Percentiles rank a stretch among this genome's conserved stretches.
These are phyloP conservation scores for Neoboletus brunneissimus DNA, from an alignment of 768 basidiomycete species.

Conservation along the genomic window DNA sequence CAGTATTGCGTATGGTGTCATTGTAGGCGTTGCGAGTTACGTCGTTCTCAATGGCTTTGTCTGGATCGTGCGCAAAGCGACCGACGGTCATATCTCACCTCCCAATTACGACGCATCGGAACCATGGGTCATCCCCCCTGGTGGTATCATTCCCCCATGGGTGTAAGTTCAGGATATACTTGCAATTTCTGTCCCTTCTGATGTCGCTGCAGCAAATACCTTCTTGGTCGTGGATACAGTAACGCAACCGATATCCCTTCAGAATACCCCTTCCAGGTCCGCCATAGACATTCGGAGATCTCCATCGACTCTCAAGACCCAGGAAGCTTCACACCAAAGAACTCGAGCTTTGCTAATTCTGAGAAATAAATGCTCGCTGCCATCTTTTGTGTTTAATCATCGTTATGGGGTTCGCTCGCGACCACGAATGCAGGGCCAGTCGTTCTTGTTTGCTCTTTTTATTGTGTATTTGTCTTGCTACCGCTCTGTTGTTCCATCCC, in stretches of 20 bases:
- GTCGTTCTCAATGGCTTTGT: constrained; percentile 71
- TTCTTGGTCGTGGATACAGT: constrained; percentile 16
- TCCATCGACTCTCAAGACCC: constrained; percentile 34
- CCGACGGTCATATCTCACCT: constrained; percentile 61
- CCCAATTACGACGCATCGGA: constrained; percentile 63
- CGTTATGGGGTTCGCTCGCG: constrained; percentile 8
- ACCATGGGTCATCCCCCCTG: constrained; percentile 69
- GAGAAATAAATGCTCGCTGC: constrained; percentile 21
- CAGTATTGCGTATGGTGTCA: constrained; percentile 88
- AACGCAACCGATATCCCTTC: not conserved
- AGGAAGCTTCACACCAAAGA: constrained; percentile 22
- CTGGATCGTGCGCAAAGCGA: constrained; percentile 50
- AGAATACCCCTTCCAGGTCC: constrained; percentile 33
- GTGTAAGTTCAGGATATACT: constrained; percentile 42
- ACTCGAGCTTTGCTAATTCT: constrained; percentile 26
- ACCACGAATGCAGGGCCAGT: constrained; percentile 16
- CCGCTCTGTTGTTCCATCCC: not conserved
- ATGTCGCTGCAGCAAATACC: constrained; percentile 22
- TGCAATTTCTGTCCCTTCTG: not conserved
- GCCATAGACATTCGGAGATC: constrained; percentile 31
- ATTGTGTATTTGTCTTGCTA: constrained; percentile 26
- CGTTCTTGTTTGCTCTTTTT: constrained; percentile 20
- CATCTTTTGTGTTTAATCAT: constrained; percentile 2
- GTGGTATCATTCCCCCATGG: constrained; percentile 67
- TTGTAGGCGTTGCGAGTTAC: constrained; percentile 72